Percentiles rank a stretch among this genome's conserved stretches.
These are phyloP conservation scores for Arabidopsis hybrid DNA, from an alignment of 441 rosid genomes.

Conservation along the genomic window DNA sequence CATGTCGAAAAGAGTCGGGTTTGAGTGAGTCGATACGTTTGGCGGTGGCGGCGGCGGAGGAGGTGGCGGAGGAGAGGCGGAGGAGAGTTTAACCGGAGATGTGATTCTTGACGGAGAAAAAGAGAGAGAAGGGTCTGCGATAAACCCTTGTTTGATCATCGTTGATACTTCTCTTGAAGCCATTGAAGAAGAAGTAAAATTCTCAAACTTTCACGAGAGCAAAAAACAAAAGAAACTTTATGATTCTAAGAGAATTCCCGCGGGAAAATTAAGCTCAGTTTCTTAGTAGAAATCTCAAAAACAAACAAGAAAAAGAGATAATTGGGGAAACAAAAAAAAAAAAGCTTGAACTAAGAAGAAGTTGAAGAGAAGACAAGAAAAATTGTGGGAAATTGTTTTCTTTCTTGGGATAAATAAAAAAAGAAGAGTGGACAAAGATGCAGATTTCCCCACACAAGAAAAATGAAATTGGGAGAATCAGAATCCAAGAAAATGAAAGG, in stretches of 20 bases:
- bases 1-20: constrained; percentile 86
- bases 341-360: constrained; percentile 24
- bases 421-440: constrained; percentile 10
- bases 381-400: constrained; percentile 31
- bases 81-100: constrained; percentile 36
- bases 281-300: constrained; percentile 18
- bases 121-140: constrained; percentile 72
- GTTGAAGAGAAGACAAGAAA: constrained; percentile 23
- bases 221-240: not conserved
- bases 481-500: constrained; percentile 53
- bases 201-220: constrained; percentile 21
- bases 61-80: constrained; percentile 56
- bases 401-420: constrained; percentile 47
- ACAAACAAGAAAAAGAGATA: constrained; percentile 25
- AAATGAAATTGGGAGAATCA: constrained; percentile 30
- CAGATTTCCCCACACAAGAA: not conserved
- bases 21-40: constrained; percentile 42
- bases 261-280: constrained; percentile 37
- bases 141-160: constrained; percentile 93
- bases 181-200: constrained; percentile 50
- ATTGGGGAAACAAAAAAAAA: not conserved
- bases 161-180: constrained; percentile 85
- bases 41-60: constrained; percentile 43
- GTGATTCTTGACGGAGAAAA: constrained; percentile 69
- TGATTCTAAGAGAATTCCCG: constrained; percentile 29